Base-by-base conservation (phyloP, 139 green algal genomes). In the Closterium sp. region DNA sequence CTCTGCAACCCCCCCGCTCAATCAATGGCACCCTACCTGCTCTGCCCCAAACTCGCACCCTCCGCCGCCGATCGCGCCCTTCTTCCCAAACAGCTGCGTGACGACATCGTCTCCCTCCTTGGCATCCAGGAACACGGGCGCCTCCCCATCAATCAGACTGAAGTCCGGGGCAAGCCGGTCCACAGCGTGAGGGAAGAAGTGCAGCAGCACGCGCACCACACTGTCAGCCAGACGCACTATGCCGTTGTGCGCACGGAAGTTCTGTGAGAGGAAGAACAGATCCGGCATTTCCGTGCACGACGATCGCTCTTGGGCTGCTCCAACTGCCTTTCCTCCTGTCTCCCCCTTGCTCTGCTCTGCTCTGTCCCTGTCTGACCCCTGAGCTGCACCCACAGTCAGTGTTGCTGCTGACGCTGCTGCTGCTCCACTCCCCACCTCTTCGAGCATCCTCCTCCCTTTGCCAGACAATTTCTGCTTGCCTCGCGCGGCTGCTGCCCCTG, bases 1-100 rank as follows among this genome's bases (percentile, higher is more conserved):
- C 34, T 30, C 91, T 28, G 32, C 84, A 89, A 19, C 91, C 87
- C 92, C 7, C 92, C n/a, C 88, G 32, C 87, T 92, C 87, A 38
- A 92, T 13, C 28, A 79, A 92, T 13, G 92, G 85, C n/a, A 11
- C n/a, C 28, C 70, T 79, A 88, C 89, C 91, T 94, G 86, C 24
- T 97, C 96, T 5, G 96, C 96, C 11, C 97, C 97, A 95, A 98
- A 98, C 89, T 98, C 96, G 19, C 97, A 93, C 22, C 87, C 86
- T 2, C 73, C 90, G 9, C n/a, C 42, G 31, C 87, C 87, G 10
- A 86, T 86, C 4, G 13, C 22, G 9, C 27, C 28, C 32, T 34
- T 87, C 45, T 91, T 92, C n/a, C 91, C 86, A 93, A 86, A 86
- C 73, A 86, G 73, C 9, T 86, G 24, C 24, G 73, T 86, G 6